Evolutionary conservation across 768 basidiomycete species (phyloP).

Genomic region (Kockovaella imperatae): DNA sequence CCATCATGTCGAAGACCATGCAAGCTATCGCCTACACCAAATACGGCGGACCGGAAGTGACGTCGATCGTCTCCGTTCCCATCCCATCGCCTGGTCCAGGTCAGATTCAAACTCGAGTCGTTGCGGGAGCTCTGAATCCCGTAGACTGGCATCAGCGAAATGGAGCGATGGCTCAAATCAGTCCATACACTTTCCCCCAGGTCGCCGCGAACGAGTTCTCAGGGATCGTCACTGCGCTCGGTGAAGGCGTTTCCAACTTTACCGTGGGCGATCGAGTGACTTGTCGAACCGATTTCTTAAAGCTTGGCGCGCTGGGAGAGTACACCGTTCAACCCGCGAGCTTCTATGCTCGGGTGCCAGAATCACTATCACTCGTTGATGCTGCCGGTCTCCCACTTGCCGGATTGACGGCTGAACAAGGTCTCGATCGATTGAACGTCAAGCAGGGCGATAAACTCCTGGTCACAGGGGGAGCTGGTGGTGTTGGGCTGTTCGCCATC

Average conservation of each 20-base stretch:
- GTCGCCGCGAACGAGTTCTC: constrained; percentile 3
- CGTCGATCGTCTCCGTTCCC: not conserved
- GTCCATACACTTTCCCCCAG: not conserved
- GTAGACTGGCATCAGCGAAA: not conserved
- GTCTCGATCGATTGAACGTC: constrained; percentile 1
- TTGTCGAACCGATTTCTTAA: not conserved
- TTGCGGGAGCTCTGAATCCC: not conserved
- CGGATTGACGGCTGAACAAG: constrained; percentile 3
- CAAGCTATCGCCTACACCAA: not conserved
- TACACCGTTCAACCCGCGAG: not conserved
- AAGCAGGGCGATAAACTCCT: constrained; percentile 2
- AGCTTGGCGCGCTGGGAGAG: not conserved
- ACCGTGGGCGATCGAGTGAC: not conserved
- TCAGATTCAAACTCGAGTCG: not conserved
- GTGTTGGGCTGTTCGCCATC: constrained; percentile 1
- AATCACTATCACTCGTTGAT: not conserved
- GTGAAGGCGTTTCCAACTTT: not conserved
- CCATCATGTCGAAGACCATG: not conserved
- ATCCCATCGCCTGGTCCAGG: not conserved
- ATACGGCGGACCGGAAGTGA: constrained; percentile 1
- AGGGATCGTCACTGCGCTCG: not conserved
- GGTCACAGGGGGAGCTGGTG: constrained; percentile 3
- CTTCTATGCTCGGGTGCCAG: not conserved
- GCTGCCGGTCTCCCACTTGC: constrained; percentile 7
- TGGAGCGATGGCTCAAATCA: not conserved